Conservation (phyloP, 23 red algal species). For the Gracilariopsis chorda region DNA sequence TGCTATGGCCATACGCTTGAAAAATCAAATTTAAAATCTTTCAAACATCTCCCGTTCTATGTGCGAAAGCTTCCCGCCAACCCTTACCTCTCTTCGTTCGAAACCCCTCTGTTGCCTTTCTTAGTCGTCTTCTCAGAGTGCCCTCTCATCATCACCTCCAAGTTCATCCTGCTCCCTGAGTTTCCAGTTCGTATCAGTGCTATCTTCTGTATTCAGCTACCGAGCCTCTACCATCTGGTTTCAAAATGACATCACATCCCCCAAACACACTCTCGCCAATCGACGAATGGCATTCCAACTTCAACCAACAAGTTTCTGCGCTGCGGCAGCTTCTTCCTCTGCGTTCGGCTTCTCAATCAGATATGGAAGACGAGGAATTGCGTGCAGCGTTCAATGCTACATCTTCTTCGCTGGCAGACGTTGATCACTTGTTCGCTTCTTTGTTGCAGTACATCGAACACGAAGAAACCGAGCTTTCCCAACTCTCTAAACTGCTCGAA, state of each 20-base stretch:
- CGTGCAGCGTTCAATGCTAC: neutral
- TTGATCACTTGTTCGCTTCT: neutral
- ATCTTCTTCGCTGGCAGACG: neutral
- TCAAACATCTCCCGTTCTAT: no score
- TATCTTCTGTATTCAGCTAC: no score
- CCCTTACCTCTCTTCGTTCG: no score
- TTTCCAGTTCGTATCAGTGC: no score
- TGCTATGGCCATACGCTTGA: neutral
- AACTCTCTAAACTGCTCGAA: neutral
- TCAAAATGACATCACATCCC: neutral
- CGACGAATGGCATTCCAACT: constrained; percentile 32
- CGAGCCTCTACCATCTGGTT: neutral
- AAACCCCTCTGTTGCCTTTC: no score
- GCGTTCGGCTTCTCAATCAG: neutral
- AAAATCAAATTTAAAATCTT: constrained; percentile 10
- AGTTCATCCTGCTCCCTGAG: no score
- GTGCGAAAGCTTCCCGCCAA: no score
- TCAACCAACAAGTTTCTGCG: constrained; percentile 27
- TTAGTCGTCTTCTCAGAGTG: no score
- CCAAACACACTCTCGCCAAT: neutral
- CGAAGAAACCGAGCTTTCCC: neutral
- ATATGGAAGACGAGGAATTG: neutral
- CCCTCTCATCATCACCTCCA: no score
- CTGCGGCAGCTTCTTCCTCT: constrained; percentile 1
- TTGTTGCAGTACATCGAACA: constrained; percentile 21